Percentiles rank a stretch among this genome's conserved stretches.
phyloP scores from a whole-genome alignment of 208 protist genomes.

The Herpetomonas tarakana region DNA sequence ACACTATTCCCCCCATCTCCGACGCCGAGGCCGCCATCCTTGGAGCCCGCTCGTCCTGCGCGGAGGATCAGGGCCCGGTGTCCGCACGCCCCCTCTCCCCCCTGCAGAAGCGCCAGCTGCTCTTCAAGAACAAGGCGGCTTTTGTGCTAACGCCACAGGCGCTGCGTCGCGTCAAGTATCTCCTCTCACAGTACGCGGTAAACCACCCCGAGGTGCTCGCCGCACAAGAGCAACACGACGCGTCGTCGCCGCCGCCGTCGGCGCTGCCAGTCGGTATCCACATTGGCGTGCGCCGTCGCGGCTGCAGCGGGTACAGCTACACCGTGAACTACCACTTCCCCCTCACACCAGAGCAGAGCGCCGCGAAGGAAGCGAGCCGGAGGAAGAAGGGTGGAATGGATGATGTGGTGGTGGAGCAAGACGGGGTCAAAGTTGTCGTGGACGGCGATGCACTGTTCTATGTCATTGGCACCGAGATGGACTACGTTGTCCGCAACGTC shows the following conservation, averaged over 20 bases:
- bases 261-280: slow-evolving; percentile 66
- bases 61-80: slow-evolving; percentile 66
- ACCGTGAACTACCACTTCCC: slow-evolving; percentile 93
- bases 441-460: slow-evolving; percentile 94
- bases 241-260: too few species aligned
- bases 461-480: slow-evolving; percentile 97
- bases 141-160: slow-evolving; percentile 83
- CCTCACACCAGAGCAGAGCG: background rate
- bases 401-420: slow-evolving; percentile 86
- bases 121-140: slow-evolving; percentile 76
- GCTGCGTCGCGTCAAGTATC: slow-evolving; percentile 73
- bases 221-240: too few species aligned
- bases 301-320: slow-evolving; percentile 96
- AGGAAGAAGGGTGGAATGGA: slow-evolving; percentile 13
- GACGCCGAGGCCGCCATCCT: slow-evolving; percentile 14
- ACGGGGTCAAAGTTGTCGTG: slow-evolving; percentile 93
- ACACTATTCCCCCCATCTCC: background rate
- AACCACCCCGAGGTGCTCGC: slow-evolving; percentile 1
- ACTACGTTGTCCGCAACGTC: slow-evolving; percentile 93
- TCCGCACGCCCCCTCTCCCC: slow-evolving; percentile 58
- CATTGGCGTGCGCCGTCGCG: slow-evolving; percentile 92
- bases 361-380: slow-evolving; percentile 6
- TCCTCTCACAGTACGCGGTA: slow-evolving; percentile 45
- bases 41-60: slow-evolving; percentile 62
- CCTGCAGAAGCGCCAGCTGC: slow-evolving; percentile 78